Conservation (phyloP, 1,284 basidiomycete species). For the Ceratobasidium sp. region DNA sequence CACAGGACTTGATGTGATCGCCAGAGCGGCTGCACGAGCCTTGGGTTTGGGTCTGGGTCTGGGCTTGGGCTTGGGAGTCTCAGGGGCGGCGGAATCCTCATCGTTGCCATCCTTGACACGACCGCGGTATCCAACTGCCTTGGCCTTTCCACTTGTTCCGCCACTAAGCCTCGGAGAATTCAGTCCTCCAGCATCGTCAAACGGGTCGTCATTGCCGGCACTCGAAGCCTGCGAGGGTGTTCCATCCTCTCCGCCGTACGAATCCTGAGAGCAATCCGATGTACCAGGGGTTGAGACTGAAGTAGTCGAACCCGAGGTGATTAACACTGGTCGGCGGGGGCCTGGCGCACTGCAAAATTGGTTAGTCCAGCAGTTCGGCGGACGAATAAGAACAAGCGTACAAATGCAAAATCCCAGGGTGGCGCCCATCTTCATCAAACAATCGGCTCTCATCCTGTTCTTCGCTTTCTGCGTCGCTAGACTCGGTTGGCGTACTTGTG, state of each 20-base stretch:
- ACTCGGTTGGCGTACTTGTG: neutral
- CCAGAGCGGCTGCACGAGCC: conserved; percentile 36
- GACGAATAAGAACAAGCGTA: neutral
- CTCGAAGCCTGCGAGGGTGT: neutral
- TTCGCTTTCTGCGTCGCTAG: conserved; percentile 1
- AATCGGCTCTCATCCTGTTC: neutral
- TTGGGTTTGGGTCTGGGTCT: conserved; percentile 26
- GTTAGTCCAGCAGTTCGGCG: neutral
- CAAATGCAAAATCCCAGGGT: conserved; percentile 12
- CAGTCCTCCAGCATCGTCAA: neutral
- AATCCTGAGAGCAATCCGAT: neutral
- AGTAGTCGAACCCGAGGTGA: neutral
- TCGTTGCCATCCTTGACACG: neutral
- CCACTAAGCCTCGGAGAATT: neutral
- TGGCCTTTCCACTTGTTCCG: conserved; percentile 2
- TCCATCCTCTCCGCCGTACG: neutral
- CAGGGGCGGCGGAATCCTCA: conserved; percentile 33
- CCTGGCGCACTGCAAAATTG: neutral
- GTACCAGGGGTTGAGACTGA: conserved; percentile 5
- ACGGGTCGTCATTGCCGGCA: neutral
- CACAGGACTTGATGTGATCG: conserved; percentile 38
- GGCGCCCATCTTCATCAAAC: conserved; percentile 9
- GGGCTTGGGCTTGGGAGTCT: conserved; percentile 40
- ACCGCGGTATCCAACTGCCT: neutral
- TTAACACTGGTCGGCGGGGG: neutral